phyloP scores from a whole-genome alignment of 805 yeast genomes.

The Cyberlindnera bimundalis region DNA sequence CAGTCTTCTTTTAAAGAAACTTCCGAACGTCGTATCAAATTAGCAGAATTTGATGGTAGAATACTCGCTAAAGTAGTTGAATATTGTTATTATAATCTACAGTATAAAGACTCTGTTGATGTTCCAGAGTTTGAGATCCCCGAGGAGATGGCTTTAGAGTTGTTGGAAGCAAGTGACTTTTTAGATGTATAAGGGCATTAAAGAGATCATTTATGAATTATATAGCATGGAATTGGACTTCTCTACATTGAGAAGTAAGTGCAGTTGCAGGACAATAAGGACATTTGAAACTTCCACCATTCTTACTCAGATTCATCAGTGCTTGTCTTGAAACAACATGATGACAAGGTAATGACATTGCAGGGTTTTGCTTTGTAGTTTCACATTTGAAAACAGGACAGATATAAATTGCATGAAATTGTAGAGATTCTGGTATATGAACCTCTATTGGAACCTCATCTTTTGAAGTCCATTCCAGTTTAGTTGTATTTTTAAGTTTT shows the following conservation, averaged over 20 bases:
- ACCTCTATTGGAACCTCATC: slow-evolving; percentile 64
- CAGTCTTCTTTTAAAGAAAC: slow-evolving; percentile 56
- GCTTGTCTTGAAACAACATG: slow-evolving; percentile 60
- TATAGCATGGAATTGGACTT: slow-evolving; percentile 39
- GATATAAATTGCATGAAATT: slow-evolving; percentile 63
- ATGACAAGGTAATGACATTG: slow-evolving; percentile 58
- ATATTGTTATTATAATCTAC: slow-evolving; percentile 71
- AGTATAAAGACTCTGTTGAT: slow-evolving; percentile 55
- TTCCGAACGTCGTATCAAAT: slow-evolving; percentile 47
- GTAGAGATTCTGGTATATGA: slow-evolving; percentile 47
- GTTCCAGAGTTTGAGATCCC: slow-evolving; percentile 89
- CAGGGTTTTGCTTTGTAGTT: slow-evolving; percentile 53
- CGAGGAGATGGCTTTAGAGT: slow-evolving; percentile 88
- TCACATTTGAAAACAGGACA: slow-evolving; percentile 72
- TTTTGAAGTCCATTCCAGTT: slow-evolving; percentile 51
- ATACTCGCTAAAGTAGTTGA: slow-evolving; percentile 80
- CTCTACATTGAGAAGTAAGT: slow-evolving; percentile 37
- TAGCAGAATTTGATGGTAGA: slow-evolving; percentile 66
- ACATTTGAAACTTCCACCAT: slow-evolving; percentile 54
- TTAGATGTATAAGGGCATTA: slow-evolving; percentile 49
- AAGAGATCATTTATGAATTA: not conserved
- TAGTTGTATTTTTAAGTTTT: slow-evolving; percentile 35
- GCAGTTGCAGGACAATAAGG: slow-evolving; percentile 66
- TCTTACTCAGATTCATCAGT: slow-evolving; percentile 42
- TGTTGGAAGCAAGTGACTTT: slow-evolving; percentile 90